These are phyloP conservation scores for Marchantia paleacea DNA, from an alignment of 225 moss, liverwort and hornwort genomes.

Conservation along the genomic window DNA sequence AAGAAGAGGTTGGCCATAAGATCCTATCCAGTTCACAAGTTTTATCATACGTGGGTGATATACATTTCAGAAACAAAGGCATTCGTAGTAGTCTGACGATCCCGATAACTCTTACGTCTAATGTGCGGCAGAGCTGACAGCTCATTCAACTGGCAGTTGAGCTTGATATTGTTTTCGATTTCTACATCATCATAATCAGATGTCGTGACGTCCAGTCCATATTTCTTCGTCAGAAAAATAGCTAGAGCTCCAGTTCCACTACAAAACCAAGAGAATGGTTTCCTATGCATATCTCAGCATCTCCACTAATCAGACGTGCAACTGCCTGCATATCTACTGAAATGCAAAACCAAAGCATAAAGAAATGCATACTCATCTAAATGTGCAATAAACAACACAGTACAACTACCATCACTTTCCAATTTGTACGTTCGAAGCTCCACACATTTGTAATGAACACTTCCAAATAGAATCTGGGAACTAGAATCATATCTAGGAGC, in stretches of 20 bases:
- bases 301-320: too few species aligned
- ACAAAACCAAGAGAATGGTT: constrained; percentile 1
- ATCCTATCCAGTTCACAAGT: too few species aligned
- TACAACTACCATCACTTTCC: background rate
- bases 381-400: too few species aligned
- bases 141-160: constrained; percentile 60
- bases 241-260: constrained; percentile 95
- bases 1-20: too few species aligned
- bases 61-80: too few species aligned
- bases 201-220: constrained; percentile 72
- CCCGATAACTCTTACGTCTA: constrained; percentile 51
- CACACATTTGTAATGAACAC: background rate
- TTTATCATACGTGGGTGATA: too few species aligned
- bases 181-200: constrained; percentile 88
- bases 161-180: constrained; percentile 66
- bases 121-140: constrained; percentile 59
- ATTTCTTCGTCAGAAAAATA: constrained; percentile 64
- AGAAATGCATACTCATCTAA: too few species aligned
- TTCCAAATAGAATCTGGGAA: background rate
- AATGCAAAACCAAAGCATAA: too few species aligned
- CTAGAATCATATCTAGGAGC: background rate
- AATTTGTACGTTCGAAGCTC: background rate
- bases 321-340: too few species aligned
- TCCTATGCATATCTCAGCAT: too few species aligned
- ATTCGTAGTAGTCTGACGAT: too few species aligned